Base-by-base conservation (phyloP, 768 basidiomycete genomes). In the Hortiboletus flavorubellus region DNA sequence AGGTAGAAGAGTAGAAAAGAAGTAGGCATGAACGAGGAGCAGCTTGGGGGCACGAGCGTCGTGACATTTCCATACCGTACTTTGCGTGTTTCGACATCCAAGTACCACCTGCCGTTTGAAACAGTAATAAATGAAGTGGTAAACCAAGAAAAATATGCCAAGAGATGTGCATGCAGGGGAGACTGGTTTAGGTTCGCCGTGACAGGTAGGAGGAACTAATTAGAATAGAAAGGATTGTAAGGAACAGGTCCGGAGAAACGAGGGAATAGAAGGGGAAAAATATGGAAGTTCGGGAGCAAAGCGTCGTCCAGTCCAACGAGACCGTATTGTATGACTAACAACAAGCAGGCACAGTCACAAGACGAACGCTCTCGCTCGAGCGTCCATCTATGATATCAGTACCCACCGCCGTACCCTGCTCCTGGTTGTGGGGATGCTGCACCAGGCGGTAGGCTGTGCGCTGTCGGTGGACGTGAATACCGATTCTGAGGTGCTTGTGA, bases 401-500 rank as follows among this genome's bases (percentile, higher is more conserved):
- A 53, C 31, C 29, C 63, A 18, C 33, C 10, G 8, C 66, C 63
- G 14, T 60, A 39, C 11, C 63, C 65, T 34, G 29, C 10, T 53
- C 67, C 68, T 31, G 76, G 59, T 55, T 82, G 79, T 31, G 86
- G 85, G 50, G 86, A 74, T 30, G 88, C 89, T 29, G 89, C 89
- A 42, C 90, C 89, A 5, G 90, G 87, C 3, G 90, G 90, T 11
- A 90, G 77, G 51, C 61, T 77, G 60, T 72, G 78, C 40, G 65
- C 72, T 33, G 77, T 75, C 23, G 83, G 81, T 26, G 75, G 71
- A 35, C 90, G 80, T 51, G 89, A 91, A 70, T 89, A 91, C 29
- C 89, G 77, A 66, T 88, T 87, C 72, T 82, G 82, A 53, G 77
- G 75, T 4, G 74, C 72, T 63, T 87, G 85, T 33, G 87, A 83